Evolutionary conservation across 1,139 yeast species (phyloP).

Genomic region (Ogataea hybrid): DNA sequence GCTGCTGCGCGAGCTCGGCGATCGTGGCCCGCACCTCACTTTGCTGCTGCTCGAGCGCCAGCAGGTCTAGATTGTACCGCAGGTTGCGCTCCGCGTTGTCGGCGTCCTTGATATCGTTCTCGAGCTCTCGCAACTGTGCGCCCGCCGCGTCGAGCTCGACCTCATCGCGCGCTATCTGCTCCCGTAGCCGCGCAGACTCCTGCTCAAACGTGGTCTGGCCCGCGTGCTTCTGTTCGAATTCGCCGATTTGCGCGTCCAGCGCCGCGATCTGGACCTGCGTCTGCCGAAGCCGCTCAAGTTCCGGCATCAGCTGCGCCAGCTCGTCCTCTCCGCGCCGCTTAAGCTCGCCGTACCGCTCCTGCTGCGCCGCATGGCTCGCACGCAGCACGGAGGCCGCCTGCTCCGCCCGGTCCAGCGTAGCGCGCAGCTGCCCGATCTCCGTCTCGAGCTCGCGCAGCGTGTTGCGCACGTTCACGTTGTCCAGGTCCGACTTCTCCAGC

Average conservation of each 20-base stretch:
- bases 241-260: slow-evolving; percentile 19
- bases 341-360: slow-evolving; percentile 17
- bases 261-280: slow-evolving; percentile 15
- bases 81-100: slow-evolving; percentile 52
- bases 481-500: slow-evolving; percentile 50
- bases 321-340: slow-evolving; percentile 9
- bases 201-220: slow-evolving; percentile 9
- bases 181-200: slow-evolving; percentile 9
- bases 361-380: slow-evolving; percentile 9
- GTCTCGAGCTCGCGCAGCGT: slow-evolving; percentile 32
- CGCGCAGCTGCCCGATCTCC: slow-evolving; percentile 30
- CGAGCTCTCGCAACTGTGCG: slow-evolving; percentile 19
- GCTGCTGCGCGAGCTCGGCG: slow-evolving; percentile 44
- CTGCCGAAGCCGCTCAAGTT: slow-evolving; percentile 11
- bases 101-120: slow-evolving; percentile 44
- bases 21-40: slow-evolving; percentile 37
- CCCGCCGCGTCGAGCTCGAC: slow-evolving; percentile 14
- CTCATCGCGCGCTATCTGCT: slow-evolving; percentile 19
- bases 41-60: slow-evolving; percentile 39
- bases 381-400: slow-evolving; percentile 15
- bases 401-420: slow-evolving; percentile 14
- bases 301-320: not conserved
- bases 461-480: slow-evolving; percentile 36
- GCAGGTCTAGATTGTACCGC: slow-evolving; percentile 52
- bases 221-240: slow-evolving; percentile 18